A percentile compares a stretch with the other conserved stretches of the same genome.
These are phyloP conservation scores for Nicotiana undulata DNA, from an alignment of 257 asterid species.

Conservation along the genomic window DNA sequence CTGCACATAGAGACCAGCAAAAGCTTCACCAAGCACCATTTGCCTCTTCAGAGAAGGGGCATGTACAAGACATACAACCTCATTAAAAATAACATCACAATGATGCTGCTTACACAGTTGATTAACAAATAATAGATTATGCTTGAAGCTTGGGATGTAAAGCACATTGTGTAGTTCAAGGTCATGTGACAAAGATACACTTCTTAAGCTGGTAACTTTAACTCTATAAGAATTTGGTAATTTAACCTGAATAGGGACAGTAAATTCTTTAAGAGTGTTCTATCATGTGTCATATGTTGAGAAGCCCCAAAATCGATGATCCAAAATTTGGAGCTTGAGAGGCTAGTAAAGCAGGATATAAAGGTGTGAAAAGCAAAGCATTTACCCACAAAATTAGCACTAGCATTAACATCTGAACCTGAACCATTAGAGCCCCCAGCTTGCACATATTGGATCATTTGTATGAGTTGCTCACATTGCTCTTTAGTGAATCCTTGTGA, in stretches of 20 bases:
- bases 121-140: not conserved
- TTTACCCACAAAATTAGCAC: not conserved
- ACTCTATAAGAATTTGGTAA: not conserved
- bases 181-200: not conserved
- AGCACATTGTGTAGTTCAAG: not conserved
- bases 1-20: not conserved
- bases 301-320: not conserved
- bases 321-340: not conserved
- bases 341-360: not conserved
- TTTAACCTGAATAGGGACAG: not conserved
- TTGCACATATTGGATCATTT: not conserved
- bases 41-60: not conserved
- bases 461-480: not conserved
- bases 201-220: not conserved
- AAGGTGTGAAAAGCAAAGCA: not conserved
- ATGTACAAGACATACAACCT: not conserved
- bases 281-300: not conserved
- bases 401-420: not conserved
- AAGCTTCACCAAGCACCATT: not conserved
- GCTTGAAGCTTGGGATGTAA: not conserved
- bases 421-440: not conserved
- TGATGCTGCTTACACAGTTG: not conserved
- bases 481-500: not conserved
- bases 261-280: not conserved
- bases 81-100: not conserved